Conservation (phyloP, 2,329 filamentous ascomycete genomes). For the Pseudogymnoascus verrucosus region DNA sequence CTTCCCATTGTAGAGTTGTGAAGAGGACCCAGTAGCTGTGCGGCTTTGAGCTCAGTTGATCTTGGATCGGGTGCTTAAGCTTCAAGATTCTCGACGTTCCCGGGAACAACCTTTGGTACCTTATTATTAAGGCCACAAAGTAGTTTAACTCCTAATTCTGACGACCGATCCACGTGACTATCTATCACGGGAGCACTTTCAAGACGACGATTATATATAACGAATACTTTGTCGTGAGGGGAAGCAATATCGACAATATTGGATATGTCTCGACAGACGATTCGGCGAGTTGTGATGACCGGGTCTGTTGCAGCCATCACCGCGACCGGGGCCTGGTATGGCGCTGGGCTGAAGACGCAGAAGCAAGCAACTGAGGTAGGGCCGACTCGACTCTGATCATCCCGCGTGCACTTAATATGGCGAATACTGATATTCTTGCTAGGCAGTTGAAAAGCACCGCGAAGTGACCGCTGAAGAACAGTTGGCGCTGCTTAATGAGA, state of each 20-base stretch:
- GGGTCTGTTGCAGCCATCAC: slow-evolving; percentile 48
- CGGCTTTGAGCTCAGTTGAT: slow-evolving; percentile 4
- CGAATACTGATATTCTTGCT: slow-evolving; percentile 8
- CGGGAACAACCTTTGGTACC: background rate
- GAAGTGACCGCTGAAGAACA: slow-evolving; percentile 45
- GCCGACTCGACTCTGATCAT: background rate
- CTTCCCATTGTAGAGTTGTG: slow-evolving; percentile 12
- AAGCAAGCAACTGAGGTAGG: slow-evolving; percentile 44
- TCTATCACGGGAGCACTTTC: background rate
- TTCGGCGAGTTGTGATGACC: slow-evolving; percentile 45
- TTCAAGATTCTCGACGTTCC: slow-evolving; percentile 6
- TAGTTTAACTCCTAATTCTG: background rate
- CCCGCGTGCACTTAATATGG: background rate
- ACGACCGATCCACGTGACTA: background rate
- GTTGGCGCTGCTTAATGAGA: slow-evolving; percentile 44
- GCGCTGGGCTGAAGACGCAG: slow-evolving; percentile 48
- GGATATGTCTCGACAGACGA: slow-evolving; percentile 21
- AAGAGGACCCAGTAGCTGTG: slow-evolving; percentile 10
- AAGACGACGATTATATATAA: background rate
- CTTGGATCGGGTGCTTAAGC: slow-evolving; percentile 2
- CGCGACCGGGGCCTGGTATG: slow-evolving; percentile 49
- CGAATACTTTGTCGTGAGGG: background rate
- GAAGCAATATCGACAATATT: background rate
- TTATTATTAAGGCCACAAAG: background rate
- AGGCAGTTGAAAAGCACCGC: slow-evolving; percentile 39